Evolutionary conservation across 169 alveolate genomes (phyloP), one percentile per base, ranked within the genome.

Genomic region (Plasmodium knowlesi): DNA sequence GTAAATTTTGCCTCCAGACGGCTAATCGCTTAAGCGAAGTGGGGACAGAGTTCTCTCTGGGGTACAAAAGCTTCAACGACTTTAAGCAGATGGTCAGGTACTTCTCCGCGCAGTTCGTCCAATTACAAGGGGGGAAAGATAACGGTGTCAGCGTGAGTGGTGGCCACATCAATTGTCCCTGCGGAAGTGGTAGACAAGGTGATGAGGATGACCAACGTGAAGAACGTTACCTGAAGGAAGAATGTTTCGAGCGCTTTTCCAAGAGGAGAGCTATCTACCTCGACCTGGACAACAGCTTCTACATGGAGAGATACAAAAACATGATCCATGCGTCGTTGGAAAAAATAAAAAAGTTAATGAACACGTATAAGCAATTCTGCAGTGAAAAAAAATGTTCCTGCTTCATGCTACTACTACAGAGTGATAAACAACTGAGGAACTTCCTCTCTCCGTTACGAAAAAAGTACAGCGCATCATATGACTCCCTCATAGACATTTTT

Each of bases 211-310:
- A 34, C 32, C 16, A 61, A 19, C 25, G 34, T 22, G 76, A 12
- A 5, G 22, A 50, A 50, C 1, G 0, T 12, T 19, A 22, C 16
- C 3, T 0, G n/a, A 8, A 10, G 16, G 54, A 10, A 8, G 5
- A 43, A 12, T 5, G n/a, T 8, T 12, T 0, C 19, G 19, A 61
- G 16, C 9, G 37, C 28, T 91, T 91, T 54, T 91, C 83, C 37
- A 91, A 78, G 82, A 73, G 61, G 41, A 70, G 88, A 19, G 71
- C 83, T 74, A 91, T 91, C 32, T 91, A 91, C 39, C 3, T 91
- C 46, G 95, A 91, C 39, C 37, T 91, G 19, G 95, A 91, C 39
- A 82, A 82, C 84, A 82, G 95, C 67, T 91, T 91, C 83, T 91
- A 71, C 50, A 91, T 81, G 16, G 95, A 91, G 37, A 70, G 92